These are phyloP conservation scores for Centella asiatica DNA, from an alignment of 129 eudicot species.

Conservation along the genomic window DNA sequence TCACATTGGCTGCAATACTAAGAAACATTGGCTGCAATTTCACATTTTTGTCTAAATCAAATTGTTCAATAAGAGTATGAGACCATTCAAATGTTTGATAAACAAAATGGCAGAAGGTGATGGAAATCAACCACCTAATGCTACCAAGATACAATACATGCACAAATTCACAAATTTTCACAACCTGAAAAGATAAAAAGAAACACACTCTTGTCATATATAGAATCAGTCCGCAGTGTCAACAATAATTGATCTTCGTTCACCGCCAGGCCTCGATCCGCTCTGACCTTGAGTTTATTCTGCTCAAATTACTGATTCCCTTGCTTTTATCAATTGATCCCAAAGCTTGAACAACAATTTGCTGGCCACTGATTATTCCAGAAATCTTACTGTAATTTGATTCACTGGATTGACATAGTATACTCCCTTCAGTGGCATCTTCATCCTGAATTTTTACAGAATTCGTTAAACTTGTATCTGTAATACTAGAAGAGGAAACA, in stretches of 20 bases:
- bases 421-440: not conserved
- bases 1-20: not conserved
- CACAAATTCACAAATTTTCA: not conserved
- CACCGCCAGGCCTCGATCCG: slow-evolving; percentile 58
- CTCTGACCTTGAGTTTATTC: slow-evolving; percentile 43
- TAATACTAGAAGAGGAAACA: slow-evolving; percentile 3
- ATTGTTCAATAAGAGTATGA: not conserved
- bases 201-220: not conserved
- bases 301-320: slow-evolving; percentile 43
- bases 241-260: not conserved
- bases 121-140: not conserved
- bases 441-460: slow-evolving; percentile 16
- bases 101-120: not conserved
- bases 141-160: not conserved
- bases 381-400: slow-evolving; percentile 6
- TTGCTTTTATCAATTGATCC: slow-evolving; percentile 26
- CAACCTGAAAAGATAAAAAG: not conserved
- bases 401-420: slow-evolving; percentile 4
- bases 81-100: not conserved
- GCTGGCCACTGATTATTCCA: slow-evolving; percentile 7
- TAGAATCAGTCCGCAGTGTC: not conserved
- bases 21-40: not conserved
- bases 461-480: slow-evolving; percentile 10
- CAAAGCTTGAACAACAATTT: slow-evolving; percentile 17
- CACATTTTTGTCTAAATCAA: not conserved